Evolutionary conservation across 192 early-diverging fungal genomes (phyloP).

Genomic region (Obelidium mucronatum): DNA sequence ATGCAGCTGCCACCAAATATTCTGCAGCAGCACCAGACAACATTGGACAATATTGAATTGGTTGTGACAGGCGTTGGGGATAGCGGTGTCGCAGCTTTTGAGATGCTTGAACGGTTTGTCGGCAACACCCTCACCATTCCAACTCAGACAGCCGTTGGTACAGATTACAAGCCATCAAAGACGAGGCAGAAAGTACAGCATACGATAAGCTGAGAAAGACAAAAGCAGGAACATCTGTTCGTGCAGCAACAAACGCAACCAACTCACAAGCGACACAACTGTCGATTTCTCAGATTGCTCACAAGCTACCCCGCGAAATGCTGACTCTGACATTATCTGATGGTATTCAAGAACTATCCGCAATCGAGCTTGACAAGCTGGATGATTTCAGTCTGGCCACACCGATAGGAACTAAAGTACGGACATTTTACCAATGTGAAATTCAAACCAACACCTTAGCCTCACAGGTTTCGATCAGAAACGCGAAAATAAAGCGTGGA

Average conservation of each 20-base stretch:
- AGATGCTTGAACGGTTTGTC: constrained; percentile 27
- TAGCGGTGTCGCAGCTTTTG: constrained; percentile 11
- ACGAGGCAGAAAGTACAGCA: constrained; percentile 2
- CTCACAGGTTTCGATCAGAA: constrained; percentile 11
- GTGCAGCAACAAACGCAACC: not conserved
- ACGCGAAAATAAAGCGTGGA: constrained; percentile 19
- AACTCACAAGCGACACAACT: not conserved
- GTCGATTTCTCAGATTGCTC: not conserved
- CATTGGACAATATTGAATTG: not conserved
- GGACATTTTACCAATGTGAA: not conserved
- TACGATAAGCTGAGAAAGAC: constrained; percentile 29
- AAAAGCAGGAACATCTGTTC: not conserved
- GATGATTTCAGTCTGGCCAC: not conserved
- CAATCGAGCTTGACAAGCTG: constrained; percentile 24
- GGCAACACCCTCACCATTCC: not conserved
- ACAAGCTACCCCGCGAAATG: constrained; percentile 26
- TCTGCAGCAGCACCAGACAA: not conserved
- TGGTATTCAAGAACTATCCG: constrained; percentile 15
- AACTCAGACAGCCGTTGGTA: not conserved
- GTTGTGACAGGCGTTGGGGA: constrained; percentile 1
- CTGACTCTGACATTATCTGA: constrained; percentile 4
- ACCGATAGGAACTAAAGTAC: constrained; percentile 18
- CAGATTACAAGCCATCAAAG: constrained; percentile 11
- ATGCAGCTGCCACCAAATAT: not conserved
- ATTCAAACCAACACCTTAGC: not conserved